Percentiles rank a stretch among this genome's conserved stretches.
These are phyloP conservation scores for Lathyrus oleraceus DNA, from an alignment of 306 rosid genomes.

Conservation along the genomic window DNA sequence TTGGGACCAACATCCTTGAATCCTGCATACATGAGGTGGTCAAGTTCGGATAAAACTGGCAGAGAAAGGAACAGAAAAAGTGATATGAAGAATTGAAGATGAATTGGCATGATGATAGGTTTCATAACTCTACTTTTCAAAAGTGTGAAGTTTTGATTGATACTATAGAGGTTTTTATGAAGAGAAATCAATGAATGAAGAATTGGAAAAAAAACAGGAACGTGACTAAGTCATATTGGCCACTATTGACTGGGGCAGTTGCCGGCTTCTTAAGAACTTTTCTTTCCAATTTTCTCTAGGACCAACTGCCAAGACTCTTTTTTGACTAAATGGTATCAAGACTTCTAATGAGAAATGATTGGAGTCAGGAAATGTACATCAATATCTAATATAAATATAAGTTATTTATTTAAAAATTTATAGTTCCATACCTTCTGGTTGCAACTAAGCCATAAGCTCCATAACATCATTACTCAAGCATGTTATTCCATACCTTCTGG, in stretches of 20 bases:
- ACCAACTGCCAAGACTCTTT: not conserved
- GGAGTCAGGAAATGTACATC: not conserved
- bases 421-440: too few species aligned
- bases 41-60: slow-evolving; percentile 46
- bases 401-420: not conserved
- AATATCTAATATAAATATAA: not conserved
- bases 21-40: slow-evolving; percentile 53
- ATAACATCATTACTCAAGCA: too few species aligned
- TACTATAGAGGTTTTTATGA: not conserved
- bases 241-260: not conserved
- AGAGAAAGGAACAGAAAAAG: slow-evolving; percentile 32
- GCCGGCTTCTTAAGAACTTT: not conserved
- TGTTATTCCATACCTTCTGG: too few species aligned
- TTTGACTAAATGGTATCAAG: slow-evolving; percentile 1
- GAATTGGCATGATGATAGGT: slow-evolving; percentile 37
- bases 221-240: not conserved
- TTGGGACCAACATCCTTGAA: slow-evolving; percentile 51
- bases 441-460: too few species aligned
- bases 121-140: not conserved
- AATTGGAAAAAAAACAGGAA: not conserved
- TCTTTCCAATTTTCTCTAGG: not conserved
- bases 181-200: not conserved
- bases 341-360: not conserved
- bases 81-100: slow-evolving; percentile 20
- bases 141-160: not conserved